These are phyloP conservation scores for Cochlearia excelsa DNA, from an alignment of 345 rosid genomes.

Conservation along the genomic window DNA sequence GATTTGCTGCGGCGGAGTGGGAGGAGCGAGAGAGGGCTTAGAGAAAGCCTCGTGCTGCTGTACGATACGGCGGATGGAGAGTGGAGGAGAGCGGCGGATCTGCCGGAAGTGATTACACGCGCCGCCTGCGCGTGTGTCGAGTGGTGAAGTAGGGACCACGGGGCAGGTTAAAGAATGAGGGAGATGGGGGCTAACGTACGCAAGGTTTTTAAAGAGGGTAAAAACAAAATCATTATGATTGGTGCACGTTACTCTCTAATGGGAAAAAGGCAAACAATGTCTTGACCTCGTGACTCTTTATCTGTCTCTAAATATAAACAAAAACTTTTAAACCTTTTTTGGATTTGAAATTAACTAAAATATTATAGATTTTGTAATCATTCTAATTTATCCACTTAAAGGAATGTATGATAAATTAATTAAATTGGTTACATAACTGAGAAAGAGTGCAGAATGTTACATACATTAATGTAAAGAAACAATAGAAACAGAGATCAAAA, in stretches of 20 bases:
- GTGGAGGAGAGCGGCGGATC: constrained; percentile 75
- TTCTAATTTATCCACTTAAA: no score
- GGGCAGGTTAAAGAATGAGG: constrained; percentile 23
- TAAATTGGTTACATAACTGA: no score
- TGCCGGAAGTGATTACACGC: constrained; percentile 76
- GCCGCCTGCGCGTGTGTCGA: constrained; percentile 73
- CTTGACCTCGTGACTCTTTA: constrained; percentile 24
- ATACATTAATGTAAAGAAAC: no score
- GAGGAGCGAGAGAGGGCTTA: constrained; percentile 54
- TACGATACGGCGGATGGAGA: constrained; percentile 53
- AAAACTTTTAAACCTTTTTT: no score
- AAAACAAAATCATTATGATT: constrained; percentile 29
- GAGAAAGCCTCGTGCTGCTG: constrained; percentile 62
- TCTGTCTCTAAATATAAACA: constrained; percentile 1
- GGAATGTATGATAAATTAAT: no score
- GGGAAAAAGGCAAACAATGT: constrained; percentile 4
- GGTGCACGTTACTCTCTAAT: constrained; percentile 28
- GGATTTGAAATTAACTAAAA: no score
- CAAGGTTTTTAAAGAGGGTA: constrained; percentile 4
- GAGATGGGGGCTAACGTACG: constrained; percentile 23
- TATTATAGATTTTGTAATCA: no score
- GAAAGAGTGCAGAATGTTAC: no score
- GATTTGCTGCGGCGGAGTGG: constrained; percentile 76
- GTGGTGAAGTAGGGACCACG: constrained; percentile 33
- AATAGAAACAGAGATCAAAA: background rate